phyloP scores from a whole-genome alignment of 257 asterid species.

The Lycium barbarum region DNA sequence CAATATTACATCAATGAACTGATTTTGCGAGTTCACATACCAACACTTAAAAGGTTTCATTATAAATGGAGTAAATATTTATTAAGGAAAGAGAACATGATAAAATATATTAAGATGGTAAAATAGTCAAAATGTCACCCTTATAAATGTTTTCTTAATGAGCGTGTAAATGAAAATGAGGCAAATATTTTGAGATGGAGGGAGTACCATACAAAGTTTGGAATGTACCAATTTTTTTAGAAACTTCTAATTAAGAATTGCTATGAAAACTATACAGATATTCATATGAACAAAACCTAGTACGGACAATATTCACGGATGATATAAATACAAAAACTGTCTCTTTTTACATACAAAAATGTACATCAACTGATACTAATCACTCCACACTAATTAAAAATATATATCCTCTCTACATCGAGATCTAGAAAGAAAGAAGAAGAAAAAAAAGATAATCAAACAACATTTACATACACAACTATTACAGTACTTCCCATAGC shows the following conservation, averaged over 20 bases:
- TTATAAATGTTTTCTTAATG: no score
- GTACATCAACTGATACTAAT: background rate
- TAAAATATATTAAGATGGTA: no score
- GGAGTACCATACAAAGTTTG: conserved; percentile 8
- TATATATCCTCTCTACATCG: background rate
- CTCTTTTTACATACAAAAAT: background rate
- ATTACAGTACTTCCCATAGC: background rate
- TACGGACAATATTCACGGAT: background rate
- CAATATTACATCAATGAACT: no score
- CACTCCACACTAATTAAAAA: background rate
- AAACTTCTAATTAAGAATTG: background rate
- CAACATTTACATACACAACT: background rate
- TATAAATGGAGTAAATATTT: no score
- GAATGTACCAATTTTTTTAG: background rate
- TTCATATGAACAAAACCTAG: background rate
- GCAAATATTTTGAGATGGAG: no score
- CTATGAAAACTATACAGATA: background rate
- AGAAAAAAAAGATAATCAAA: no score
- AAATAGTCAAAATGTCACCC: no score
- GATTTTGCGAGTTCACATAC: no score
- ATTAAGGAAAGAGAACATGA: no score
- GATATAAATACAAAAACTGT: background rate
- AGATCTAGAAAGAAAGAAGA: background rate
- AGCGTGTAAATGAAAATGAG: no score
- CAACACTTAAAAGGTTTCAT: no score